Evolutionary conservation across 176 grass and related monocot species (phyloP).

Genomic region (Eleusine coracana): DNA sequence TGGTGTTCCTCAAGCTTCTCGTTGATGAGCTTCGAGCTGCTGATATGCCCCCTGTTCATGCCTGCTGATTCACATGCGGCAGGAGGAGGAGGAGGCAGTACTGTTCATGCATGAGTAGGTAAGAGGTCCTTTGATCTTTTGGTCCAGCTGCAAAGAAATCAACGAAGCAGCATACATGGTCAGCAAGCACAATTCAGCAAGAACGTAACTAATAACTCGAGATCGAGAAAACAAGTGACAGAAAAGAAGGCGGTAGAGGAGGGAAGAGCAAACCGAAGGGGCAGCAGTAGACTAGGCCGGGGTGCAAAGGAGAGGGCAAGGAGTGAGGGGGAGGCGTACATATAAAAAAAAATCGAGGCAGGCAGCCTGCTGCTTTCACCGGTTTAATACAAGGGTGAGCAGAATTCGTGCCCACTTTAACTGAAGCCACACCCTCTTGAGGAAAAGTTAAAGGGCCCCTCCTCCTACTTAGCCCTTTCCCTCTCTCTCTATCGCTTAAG

Average conservation of each 20-base stretch:
- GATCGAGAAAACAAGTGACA: constrained; percentile 4
- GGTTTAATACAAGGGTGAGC: constrained; percentile 59
- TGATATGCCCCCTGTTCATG: constrained; percentile 64
- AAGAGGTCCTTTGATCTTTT: not conserved
- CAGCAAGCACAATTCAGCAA: constrained; percentile 36
- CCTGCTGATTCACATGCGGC: constrained; percentile 43
- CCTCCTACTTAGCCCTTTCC: not conserved
- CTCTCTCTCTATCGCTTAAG: constrained; percentile 32
- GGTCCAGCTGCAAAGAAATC: constrained; percentile 40
- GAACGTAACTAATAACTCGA: not conserved
- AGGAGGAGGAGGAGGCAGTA: not conserved
- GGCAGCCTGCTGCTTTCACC: constrained; percentile 63
- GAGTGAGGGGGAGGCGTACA: constrained; percentile 54
- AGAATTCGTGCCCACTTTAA: constrained; percentile 90
- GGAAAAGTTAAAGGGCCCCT: constrained; percentile 80
- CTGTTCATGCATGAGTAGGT: constrained; percentile 37
- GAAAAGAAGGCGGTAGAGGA: not conserved
- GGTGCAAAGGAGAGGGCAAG: constrained; percentile 47
- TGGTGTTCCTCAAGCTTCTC: constrained; percentile 94
- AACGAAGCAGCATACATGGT: not conserved
- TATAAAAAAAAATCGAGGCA: constrained; percentile 81
- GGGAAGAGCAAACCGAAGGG: constrained; percentile 38
- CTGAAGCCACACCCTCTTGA: constrained; percentile 67
- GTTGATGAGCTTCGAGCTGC: constrained; percentile 87
- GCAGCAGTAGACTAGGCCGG: constrained; percentile 30